phyloP scores from a whole-genome alignment of 805 yeast genomes.

The Hermanozyma aechmeae region DNA sequence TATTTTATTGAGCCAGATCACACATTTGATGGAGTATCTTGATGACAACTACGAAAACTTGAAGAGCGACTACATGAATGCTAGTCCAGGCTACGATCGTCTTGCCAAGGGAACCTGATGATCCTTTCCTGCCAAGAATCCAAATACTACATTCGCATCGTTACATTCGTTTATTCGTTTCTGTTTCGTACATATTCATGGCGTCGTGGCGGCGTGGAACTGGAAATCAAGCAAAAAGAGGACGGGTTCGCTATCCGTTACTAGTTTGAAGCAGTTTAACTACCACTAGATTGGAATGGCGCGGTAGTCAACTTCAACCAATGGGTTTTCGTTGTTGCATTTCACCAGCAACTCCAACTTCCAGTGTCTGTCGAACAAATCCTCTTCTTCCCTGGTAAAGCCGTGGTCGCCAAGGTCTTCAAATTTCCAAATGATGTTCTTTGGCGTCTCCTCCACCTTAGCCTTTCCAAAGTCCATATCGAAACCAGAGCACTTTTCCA shows the following conservation, averaged over 20 bases:
- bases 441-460: slow-evolving; percentile 39
- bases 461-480: slow-evolving; percentile 40
- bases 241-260: too few relatives aligned
- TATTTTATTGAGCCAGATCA: slow-evolving; percentile 45
- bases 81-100: slow-evolving; percentile 31
- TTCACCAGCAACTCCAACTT: slow-evolving; percentile 53
- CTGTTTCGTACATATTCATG: too few relatives aligned
- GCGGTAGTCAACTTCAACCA: slow-evolving; percentile 56
- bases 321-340: slow-evolving; percentile 59
- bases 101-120: slow-evolving; percentile 13
- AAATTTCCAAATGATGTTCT: slow-evolving; percentile 55
- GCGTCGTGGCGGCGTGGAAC: too few relatives aligned
- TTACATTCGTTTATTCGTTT: too few relatives aligned
- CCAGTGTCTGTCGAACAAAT: slow-evolving; percentile 45
- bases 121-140: too few relatives aligned
- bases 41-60: slow-evolving; percentile 29
- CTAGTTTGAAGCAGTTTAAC: too few relatives aligned
- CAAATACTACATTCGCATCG: too few relatives aligned
- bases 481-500: slow-evolving; percentile 53
- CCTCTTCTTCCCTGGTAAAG: slow-evolving; percentile 36
- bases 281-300: slow-evolving; percentile 37
- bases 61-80: slow-evolving; percentile 26
- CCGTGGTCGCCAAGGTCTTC: slow-evolving; percentile 52
- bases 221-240: too few relatives aligned
- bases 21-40: slow-evolving; percentile 44